These are phyloP conservation scores for Russula vinacea DNA, from an alignment of 768 basidiomycete genomes.

Conservation along the genomic window DNA sequence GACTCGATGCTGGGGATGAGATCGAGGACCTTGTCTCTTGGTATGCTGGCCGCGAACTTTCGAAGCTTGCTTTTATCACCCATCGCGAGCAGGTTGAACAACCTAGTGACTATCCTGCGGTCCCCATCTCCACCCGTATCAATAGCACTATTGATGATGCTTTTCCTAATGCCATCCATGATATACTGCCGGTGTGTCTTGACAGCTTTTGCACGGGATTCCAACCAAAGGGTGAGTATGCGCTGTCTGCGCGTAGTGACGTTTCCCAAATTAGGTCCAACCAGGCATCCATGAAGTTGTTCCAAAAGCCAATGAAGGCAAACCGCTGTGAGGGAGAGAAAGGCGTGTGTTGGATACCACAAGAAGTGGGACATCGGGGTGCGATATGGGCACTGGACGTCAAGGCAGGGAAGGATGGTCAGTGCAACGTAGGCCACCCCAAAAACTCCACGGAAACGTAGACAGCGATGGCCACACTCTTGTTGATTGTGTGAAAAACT, in stretches of 20 bases:
- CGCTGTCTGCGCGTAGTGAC: too few species aligned
- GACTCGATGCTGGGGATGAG: background rate
- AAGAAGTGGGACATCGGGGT: background rate
- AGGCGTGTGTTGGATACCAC: background rate
- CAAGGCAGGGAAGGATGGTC: background rate
- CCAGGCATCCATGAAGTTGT: background rate
- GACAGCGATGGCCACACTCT: background rate
- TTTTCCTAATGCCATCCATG: background rate
- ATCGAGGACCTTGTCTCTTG: background rate
- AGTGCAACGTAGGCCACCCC: background rate
- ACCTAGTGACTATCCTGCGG: background rate
- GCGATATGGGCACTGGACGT: background rate
- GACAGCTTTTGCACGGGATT: background rate
- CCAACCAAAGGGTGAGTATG: too few species aligned
- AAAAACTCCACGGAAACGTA: background rate
- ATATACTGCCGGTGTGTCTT: background rate
- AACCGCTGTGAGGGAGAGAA: background rate
- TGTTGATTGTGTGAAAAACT: background rate
- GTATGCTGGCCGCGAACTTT: background rate
- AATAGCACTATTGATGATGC: background rate
- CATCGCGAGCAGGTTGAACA: background rate
- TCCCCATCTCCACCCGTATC: background rate
- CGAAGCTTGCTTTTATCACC: background rate
- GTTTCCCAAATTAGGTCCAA: constrained; percentile 30
- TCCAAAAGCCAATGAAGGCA: background rate